Percentiles rank a stretch among this genome's conserved stretches.
phyloP scores from a whole-genome alignment of 140 eudicot genomes.

The Bidens hawaiensis region DNA sequence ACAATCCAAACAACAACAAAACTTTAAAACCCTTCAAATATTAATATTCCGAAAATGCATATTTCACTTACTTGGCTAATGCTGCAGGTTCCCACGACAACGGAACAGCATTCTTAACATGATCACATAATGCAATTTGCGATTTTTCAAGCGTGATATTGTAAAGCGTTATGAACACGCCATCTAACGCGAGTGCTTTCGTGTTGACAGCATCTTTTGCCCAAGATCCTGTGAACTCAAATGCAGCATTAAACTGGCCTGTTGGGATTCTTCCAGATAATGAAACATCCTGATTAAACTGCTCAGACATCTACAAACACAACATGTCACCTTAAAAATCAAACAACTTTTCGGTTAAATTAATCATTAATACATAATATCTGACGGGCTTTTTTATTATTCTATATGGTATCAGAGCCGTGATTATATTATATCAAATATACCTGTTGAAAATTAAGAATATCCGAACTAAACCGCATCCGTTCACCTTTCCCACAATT shows the following conservation, averaged over 20 bases:
- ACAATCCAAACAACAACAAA: background rate
- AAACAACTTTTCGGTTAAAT: background rate
- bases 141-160: constrained; percentile 68
- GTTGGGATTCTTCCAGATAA: constrained; percentile 80
- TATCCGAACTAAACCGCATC: constrained; percentile 61
- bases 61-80: constrained; percentile 58
- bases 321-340: background rate
- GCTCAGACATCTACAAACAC: constrained; percentile 67
- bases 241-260: constrained; percentile 78
- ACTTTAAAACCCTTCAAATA: background rate
- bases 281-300: constrained; percentile 69
- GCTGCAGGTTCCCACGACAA: constrained; percentile 89
- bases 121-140: constrained; percentile 55
- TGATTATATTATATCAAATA: no score
- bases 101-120: constrained; percentile 72
- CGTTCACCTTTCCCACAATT: constrained; percentile 83
- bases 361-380: no score
- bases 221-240: constrained; percentile 78
- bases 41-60: background rate
- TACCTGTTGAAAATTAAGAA: constrained; percentile 75
- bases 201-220: constrained; percentile 77
- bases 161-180: constrained; percentile 65
- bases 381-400: no score
- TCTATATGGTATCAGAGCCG: no score
- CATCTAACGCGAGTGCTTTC: constrained; percentile 72